These are phyloP conservation scores for Candida saitoana DNA, from an alignment of 805 yeast genomes.

Conservation along the genomic window DNA sequence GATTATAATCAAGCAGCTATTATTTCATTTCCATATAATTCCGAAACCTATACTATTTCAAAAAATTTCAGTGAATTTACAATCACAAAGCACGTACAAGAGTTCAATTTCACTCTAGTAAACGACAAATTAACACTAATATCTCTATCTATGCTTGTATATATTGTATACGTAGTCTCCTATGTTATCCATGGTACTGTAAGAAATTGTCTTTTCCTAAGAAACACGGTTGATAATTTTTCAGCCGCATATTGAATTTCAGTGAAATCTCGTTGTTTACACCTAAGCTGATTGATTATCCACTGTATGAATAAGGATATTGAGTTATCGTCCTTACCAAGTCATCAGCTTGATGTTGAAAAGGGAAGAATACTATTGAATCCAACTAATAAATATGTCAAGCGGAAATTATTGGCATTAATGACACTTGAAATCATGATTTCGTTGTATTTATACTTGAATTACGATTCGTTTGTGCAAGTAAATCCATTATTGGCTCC, in stretches of 20 bases:
- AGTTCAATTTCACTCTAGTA: no score
- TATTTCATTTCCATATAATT: no score
- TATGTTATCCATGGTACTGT: not conserved
- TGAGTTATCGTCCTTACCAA: constrained; percentile 3
- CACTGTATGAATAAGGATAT: constrained; percentile 3
- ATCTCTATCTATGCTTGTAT: no score
- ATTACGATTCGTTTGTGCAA: constrained; percentile 22
- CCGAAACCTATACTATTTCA: no score
- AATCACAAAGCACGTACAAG: no score
- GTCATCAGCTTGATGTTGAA: constrained; percentile 3
- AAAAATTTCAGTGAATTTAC: no score
- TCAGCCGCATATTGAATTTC: not conserved
- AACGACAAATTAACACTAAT: no score
- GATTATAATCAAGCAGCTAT: no score
- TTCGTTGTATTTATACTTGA: constrained; percentile 24
- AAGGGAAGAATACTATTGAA: constrained; percentile 1
- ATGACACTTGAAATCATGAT: constrained; percentile 24
- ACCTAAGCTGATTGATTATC: not conserved
- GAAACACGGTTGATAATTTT: not conserved
- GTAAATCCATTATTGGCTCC: constrained; percentile 32
- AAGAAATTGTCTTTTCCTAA: not conserved
- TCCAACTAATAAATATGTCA: constrained; percentile 2
- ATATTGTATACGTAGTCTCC: no score
- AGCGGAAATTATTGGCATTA: constrained; percentile 15
- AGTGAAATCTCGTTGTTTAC: not conserved